phyloP scores from a whole-genome alignment of 345 rosid genomes.

The Aquilaria malaccensis region DNA sequence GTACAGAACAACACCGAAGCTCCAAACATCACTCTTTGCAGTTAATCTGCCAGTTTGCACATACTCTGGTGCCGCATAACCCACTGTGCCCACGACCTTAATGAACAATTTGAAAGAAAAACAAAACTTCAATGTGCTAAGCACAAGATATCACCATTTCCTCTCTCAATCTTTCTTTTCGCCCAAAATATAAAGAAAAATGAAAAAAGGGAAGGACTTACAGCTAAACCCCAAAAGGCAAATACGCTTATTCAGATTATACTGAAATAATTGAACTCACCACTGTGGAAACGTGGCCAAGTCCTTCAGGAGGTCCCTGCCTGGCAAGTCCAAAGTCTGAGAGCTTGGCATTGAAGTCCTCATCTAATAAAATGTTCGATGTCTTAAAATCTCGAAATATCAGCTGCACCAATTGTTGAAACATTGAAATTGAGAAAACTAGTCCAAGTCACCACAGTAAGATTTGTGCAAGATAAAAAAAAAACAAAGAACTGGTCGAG shows the following conservation, averaged over 20 bases:
- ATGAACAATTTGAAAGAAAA: slow-evolving; percentile 6
- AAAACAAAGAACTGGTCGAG: background rate
- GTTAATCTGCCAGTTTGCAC: slow-evolving; percentile 84
- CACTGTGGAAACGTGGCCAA: slow-evolving; percentile 76
- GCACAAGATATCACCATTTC: no score
- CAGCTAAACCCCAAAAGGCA: background rate
- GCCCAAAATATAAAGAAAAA: no score
- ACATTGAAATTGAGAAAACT: slow-evolving; percentile 11
- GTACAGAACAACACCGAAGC: slow-evolving; percentile 92
- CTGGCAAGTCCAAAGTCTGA: slow-evolving; percentile 96
- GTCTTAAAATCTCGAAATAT: slow-evolving; percentile 92
- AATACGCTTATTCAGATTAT: background rate
- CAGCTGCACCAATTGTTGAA: slow-evolving; percentile 36
- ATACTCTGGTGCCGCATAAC: slow-evolving; percentile 97
- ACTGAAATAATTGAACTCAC: slow-evolving; percentile 37
- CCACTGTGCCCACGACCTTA: slow-evolving; percentile 95
- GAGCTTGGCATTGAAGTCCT: slow-evolving; percentile 80
- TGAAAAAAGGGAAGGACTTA: no score
- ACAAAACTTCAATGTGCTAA: no score
- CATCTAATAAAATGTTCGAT: slow-evolving; percentile 81
- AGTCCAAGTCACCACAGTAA: background rate
- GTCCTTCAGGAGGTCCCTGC: slow-evolving; percentile 88
- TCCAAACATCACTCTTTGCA: slow-evolving; percentile 97
- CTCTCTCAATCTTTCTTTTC: no score
- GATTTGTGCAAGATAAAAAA: background rate